Base-by-base conservation (phyloP, 2,329 filamentous ascomycete species). In the Venturiaceae sp. region DNA sequence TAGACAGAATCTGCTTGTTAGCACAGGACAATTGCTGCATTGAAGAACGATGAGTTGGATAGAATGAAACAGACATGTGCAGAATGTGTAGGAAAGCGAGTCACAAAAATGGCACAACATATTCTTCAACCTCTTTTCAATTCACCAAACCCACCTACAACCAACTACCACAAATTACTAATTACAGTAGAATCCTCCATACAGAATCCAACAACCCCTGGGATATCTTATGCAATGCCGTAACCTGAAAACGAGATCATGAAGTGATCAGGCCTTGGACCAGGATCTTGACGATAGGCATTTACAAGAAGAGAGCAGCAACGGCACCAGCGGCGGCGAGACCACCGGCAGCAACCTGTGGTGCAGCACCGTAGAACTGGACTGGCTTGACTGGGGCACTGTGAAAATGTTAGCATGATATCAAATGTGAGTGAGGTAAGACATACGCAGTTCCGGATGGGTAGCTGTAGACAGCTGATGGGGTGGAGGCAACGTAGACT, bases 391-490 rank as follows among this genome's bases (percentile, higher is more conserved):
- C 13, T 50, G 44, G 26, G 16, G 44, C 23, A 44, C 55, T 58
- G 39, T 23, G 28, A 26, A 34, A 19, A 5, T n/a, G 19, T 47
- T 58, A 50, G 44, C 14, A 13, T 8, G 3, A 32, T 36, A 4
- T 53, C 55, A 33, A 37, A 28, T 21, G 4, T 2, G 14, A 16
- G 19, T n/a, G 19, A 11, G 8, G 16, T 14, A 33, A 21, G 23
- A 58, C 55, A 53, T 36, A 58, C 55, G 39, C 55, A 53, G 55
- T 58, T 11, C 55, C 55, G 23, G 55, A 52, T 52, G 55, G 55
- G 19, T 3, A 11, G 16, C 5, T 9, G 44, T 34, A 32, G 30
- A 32, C 39, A 11, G 11, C 26, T 30, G 52, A 28, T 16, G 16
- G n/a, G 11, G 52, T 30, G 14, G 28, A 26, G 21, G 26, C 28